phyloP scores from a whole-genome alignment of 192 early-diverging fungal genomes.

The Entophlyctis luteolus region DNA sequence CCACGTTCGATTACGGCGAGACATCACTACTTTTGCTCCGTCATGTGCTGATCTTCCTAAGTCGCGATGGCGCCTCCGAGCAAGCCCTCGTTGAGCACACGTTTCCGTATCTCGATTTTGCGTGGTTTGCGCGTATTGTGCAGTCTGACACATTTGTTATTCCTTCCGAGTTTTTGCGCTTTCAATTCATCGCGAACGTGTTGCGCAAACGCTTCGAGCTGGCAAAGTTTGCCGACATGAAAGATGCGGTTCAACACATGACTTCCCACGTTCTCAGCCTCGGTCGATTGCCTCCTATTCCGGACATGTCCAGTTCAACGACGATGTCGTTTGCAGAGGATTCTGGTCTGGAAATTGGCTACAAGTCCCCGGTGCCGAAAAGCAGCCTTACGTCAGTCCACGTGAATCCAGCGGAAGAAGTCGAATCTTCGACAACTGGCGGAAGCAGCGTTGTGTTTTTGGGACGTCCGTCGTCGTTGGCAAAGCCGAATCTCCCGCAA shows the following conservation, averaged over 20 bases:
- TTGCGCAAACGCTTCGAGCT: constrained; percentile 3
- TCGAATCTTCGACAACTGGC: not conserved
- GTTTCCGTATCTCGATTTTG: constrained; percentile 25
- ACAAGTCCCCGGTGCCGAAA: not conserved
- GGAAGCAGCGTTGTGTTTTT: constrained; percentile 8
- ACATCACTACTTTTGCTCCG: constrained; percentile 34
- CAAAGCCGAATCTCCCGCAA: not conserved
- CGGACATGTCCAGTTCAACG: not conserved
- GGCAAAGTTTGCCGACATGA: not conserved
- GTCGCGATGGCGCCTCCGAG: constrained; percentile 32
- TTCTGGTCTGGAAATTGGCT: not conserved
- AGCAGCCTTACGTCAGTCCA: not conserved
- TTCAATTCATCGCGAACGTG: constrained; percentile 30
- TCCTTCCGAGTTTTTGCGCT: constrained; percentile 31
- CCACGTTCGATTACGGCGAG: constrained; percentile 36
- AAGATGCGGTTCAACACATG: constrained; percentile 6
- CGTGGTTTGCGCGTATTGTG: constrained; percentile 37
- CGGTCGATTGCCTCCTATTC: not conserved
- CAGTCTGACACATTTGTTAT: constrained; percentile 40
- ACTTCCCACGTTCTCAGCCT: constrained; percentile 15
- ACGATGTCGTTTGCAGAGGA: not conserved
- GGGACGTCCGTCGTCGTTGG: not conserved
- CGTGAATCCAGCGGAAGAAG: not conserved
- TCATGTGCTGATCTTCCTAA: constrained; percentile 34
- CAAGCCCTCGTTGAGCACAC: constrained; percentile 2